phyloP scores from a whole-genome alignment of 345 rosid species.

The Microcos paniculata region DNA sequence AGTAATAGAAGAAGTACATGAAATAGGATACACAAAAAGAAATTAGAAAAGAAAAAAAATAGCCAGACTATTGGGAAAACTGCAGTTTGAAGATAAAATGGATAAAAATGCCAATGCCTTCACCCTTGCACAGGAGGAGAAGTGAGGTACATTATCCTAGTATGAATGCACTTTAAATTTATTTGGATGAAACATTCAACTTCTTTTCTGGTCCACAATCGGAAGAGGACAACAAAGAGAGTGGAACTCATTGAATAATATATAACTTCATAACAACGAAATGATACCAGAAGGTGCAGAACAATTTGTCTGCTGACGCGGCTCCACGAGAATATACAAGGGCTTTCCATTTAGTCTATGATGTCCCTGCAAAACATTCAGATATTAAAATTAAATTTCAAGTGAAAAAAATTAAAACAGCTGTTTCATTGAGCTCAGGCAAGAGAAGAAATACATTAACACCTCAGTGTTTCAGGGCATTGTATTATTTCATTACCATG shows the following conservation, averaged over 20 bases:
- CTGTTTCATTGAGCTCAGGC: neutral
- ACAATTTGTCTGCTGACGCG: constrained; percentile 35
- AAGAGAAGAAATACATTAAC: too few relatives aligned
- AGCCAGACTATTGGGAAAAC: neutral
- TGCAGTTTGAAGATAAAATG: neutral
- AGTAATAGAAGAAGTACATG: neutral
- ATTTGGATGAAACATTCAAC: neutral
- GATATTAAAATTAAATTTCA: neutral
- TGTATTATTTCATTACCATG: neutral
- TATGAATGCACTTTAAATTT: neutral
- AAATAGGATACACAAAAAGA: neutral
- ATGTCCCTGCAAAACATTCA: constrained; percentile 45
- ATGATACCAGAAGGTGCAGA: constrained; percentile 10
- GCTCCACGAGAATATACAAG: constrained; percentile 71
- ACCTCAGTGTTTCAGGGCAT: neutral
- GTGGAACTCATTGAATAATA: neutral
- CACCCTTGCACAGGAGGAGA: neutral
- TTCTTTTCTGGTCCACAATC: neutral
- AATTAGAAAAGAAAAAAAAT: neutral
- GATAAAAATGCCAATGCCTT: neutral
- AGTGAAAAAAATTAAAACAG: neutral
- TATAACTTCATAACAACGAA: neutral
- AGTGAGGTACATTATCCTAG: neutral
- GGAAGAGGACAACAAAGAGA: neutral
- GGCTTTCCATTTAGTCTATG: constrained; percentile 73